Conservation (phyloP, 352 stramenopile genomes). For the Pythium vanterpoolii region DNA sequence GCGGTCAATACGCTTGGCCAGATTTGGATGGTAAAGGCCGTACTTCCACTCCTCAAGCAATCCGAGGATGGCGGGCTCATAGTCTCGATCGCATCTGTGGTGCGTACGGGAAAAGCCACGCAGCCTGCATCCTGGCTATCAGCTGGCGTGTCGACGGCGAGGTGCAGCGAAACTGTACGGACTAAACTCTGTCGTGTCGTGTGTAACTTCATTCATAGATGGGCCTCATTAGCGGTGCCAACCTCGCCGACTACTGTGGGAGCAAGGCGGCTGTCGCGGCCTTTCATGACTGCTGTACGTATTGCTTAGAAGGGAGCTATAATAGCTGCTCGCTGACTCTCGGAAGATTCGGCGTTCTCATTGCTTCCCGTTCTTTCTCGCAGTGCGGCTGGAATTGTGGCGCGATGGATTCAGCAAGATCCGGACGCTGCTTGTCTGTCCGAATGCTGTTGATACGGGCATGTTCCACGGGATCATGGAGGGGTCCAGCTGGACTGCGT, state of each 20-base stretch:
- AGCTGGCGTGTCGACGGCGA: not conserved
- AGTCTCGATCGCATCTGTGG: constrained; percentile 74
- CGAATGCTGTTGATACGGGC: constrained; percentile 61
- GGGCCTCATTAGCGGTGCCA: constrained; percentile 58
- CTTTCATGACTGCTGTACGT: constrained; percentile 70
- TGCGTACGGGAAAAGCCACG: no score
- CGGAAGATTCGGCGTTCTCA: not conserved
- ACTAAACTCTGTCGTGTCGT: no score
- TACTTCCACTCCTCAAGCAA: constrained; percentile 66
- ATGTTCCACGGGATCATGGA: constrained; percentile 71
- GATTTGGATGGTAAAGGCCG: constrained; percentile 65
- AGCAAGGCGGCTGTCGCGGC: constrained; percentile 72
- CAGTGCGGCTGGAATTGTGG: constrained; percentile 78
- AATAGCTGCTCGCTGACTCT: not conserved
- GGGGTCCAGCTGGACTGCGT: constrained; percentile 34
- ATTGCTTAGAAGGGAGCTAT: not conserved
- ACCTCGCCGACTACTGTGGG: constrained; percentile 71
- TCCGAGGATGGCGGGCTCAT: constrained; percentile 31
- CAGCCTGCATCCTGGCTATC: no score
- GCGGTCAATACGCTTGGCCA: constrained; percentile 55
- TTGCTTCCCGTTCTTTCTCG: not conserved
- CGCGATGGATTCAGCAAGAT: constrained; percentile 51
- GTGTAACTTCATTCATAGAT: constrained; percentile 32
- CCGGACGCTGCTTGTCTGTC: constrained; percentile 71
- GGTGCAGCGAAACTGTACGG: no score